Base-by-base conservation (phyloP, 192 early-diverging fungal species). In the Coemansia interrupta region DNA sequence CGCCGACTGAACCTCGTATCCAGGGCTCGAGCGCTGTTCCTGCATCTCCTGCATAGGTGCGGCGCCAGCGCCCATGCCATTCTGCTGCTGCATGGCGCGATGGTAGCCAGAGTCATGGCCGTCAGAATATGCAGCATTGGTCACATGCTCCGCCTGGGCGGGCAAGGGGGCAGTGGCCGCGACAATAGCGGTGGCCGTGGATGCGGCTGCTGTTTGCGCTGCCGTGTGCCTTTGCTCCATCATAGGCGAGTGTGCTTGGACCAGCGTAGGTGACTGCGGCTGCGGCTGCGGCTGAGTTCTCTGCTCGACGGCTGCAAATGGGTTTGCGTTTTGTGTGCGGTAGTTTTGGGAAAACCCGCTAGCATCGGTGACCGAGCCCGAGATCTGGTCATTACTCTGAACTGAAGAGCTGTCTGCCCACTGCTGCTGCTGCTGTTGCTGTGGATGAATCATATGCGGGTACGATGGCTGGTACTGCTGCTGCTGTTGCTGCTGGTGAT, bases 381-480 rank as follows among this genome's bases (percentile, higher is more conserved):
- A 76, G 49, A 66, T 59, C 51, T 76, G 73, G 46, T 70, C 68
- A 53, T 70, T 76, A 56, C 68, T 76, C 54, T 60, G 59, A 2
- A 56, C 68, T 36, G 68, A 70, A 4, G 60, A 56, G 7, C 60
- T 64, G 55, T 76, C 73, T 24, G 49, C n/a, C 73, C 54, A 17
- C 22, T 44, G 40, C 45, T 51, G 51, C 62, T 22, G 59, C 58
- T 11, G 60, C 63, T 55, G 54, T 17, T 44, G 61, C 18, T 17
- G 51, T n/a, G 18, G 60, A 40, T 50, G 58, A n/a, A 26, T 38
- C 38, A 5, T 10, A 24, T 54, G 61, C 46, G 55, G 61, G 13
- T 46, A 22, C n/a, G 48, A 38, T 51, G 55, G 38, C 56, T 58
- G 63, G 48, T 41, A 17, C 39, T 45, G 43, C 50, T 63, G 68